Evolutionary conservation across 1,284 basidiomycete genomes (phyloP).

Genomic region (Vanrija humicola): DNA sequence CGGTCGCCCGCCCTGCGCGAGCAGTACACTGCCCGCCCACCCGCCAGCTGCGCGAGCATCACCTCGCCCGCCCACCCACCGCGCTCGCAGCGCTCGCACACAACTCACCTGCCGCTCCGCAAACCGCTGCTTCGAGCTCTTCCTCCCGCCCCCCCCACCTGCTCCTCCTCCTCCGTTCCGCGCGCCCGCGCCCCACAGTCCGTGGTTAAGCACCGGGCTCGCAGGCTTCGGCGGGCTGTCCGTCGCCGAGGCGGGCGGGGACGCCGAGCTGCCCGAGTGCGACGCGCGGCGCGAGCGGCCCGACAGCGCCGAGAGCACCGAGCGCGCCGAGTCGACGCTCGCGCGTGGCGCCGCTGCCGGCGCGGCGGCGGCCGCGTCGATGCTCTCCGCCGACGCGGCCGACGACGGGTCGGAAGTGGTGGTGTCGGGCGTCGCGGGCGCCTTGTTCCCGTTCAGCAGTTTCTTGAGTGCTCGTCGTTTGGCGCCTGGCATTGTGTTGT

Average conservation of each 20-base stretch:
- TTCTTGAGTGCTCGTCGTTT: constrained; percentile 47
- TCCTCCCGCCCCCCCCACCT: constrained; percentile 49
- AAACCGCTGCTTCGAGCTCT: constrained; percentile 65
- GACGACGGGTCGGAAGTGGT: too few species aligned
- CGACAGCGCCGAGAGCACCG: too few species aligned
- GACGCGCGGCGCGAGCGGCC: neutral
- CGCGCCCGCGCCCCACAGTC: neutral
- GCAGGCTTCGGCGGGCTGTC: too few species aligned
- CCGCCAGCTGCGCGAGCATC: too few species aligned
- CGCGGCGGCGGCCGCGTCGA: neutral
- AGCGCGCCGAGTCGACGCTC: too few species aligned
- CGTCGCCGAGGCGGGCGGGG: too few species aligned
- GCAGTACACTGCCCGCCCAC: too few species aligned
- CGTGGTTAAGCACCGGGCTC: neutral
- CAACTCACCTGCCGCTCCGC: constrained; percentile 68
- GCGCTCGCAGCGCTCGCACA: too few species aligned
- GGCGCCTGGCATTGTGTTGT: constrained; percentile 38
- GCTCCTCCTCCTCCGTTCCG: neutral
- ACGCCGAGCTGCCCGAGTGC: neutral
- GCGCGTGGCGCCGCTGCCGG: too few species aligned
- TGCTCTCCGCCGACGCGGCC: too few species aligned
- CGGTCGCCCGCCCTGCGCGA: too few species aligned
- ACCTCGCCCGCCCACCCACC: too few species aligned
- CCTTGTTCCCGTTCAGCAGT: constrained; percentile 22
- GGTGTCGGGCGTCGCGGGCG: constrained; percentile 1